These are phyloP conservation scores for Knoxia roxburghii DNA, from an alignment of 257 asterid genomes.

Conservation along the genomic window DNA sequence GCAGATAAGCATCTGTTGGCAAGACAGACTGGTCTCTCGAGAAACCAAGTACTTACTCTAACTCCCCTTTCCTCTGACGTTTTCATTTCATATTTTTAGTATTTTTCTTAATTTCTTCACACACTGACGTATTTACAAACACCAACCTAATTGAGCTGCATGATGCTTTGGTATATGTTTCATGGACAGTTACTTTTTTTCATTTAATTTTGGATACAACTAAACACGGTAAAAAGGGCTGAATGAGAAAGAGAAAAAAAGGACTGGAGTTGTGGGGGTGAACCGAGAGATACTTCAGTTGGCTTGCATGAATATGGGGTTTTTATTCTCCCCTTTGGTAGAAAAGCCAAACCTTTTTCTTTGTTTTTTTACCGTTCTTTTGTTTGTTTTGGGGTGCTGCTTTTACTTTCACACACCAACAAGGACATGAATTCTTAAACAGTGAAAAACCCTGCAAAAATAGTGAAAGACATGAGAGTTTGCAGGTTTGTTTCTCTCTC, in stretches of 20 bases:
- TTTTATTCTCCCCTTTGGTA: constrained; percentile 7
- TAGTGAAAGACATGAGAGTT: constrained; percentile 50
- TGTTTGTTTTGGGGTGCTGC: constrained; percentile 18
- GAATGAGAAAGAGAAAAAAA: neutral
- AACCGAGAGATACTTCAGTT: constrained; percentile 1
- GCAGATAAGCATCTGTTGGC: constrained; percentile 99
- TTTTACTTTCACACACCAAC: constrained; percentile 12
- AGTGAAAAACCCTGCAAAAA: constrained; percentile 33
- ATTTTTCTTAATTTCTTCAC: no score
- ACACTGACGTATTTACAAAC: no score
- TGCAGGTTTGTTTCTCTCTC: constrained; percentile 47
- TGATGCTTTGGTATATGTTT: neutral
- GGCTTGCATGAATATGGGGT: constrained; percentile 17
- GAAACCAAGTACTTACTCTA: constrained; percentile 62
- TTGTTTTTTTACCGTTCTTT: constrained; percentile 9
- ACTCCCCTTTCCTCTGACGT: neutral
- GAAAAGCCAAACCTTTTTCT: constrained; percentile 17
- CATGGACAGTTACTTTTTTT: neutral
- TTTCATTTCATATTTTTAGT: neutral
- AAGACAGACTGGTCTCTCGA: constrained; percentile 97
- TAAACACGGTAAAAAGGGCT: neutral
- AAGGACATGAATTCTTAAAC: constrained; percentile 51
- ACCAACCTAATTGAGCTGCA: no score
- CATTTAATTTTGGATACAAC: no score
- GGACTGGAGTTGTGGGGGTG: neutral